A percentile compares a stretch with the other conserved stretches of the same genome.
Evolutionary conservation across 2,329 filamentous ascomycete genomes (phyloP).

Genomic region (Penicillium sp.): DNA sequence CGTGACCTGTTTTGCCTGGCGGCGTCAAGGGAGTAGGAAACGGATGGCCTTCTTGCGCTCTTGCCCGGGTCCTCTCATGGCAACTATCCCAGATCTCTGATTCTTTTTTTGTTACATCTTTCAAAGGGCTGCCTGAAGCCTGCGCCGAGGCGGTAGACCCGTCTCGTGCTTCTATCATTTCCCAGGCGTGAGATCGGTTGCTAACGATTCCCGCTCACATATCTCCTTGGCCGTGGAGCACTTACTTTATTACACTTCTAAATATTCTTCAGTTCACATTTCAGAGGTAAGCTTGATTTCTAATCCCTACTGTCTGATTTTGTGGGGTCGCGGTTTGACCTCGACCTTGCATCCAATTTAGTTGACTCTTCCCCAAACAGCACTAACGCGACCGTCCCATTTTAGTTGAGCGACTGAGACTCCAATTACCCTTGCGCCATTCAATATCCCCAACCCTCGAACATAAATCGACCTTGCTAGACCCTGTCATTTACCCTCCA

Average conservation of each 20-base stretch:
- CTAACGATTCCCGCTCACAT: conserved; percentile 30
- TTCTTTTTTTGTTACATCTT: conserved; percentile 20
- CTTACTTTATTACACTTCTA: conserved; percentile 17
- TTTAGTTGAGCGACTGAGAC: conserved; percentile 22
- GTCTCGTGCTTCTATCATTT: conserved; percentile 30
- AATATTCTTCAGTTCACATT: conserved; percentile 9
- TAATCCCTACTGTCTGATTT: not conserved
- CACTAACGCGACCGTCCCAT: conserved; percentile 36
- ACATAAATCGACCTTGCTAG: not conserved
- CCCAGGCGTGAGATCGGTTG: conserved; percentile 30
- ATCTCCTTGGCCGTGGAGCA: conserved; percentile 31
- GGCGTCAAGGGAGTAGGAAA: conserved; percentile 25
- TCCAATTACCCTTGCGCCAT: conserved; percentile 17
- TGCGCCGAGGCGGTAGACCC: conserved; percentile 32
- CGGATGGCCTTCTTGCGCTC: conserved; percentile 22
- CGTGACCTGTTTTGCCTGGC: conserved; percentile 17
- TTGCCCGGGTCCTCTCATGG: conserved; percentile 26
- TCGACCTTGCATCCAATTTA: conserved; percentile 12
- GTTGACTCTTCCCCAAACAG: conserved; percentile 23
- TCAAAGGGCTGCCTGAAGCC: conserved; percentile 30
- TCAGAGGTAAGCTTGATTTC: conserved; percentile 13
- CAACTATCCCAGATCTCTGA: conserved; percentile 26
- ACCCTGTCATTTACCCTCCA: not conserved
- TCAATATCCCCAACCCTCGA: conserved; percentile 1
- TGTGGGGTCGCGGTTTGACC: conserved; percentile 2